Conservation (phyloP, 78 protist species). For the Chrysochromulina parva region DNA sequence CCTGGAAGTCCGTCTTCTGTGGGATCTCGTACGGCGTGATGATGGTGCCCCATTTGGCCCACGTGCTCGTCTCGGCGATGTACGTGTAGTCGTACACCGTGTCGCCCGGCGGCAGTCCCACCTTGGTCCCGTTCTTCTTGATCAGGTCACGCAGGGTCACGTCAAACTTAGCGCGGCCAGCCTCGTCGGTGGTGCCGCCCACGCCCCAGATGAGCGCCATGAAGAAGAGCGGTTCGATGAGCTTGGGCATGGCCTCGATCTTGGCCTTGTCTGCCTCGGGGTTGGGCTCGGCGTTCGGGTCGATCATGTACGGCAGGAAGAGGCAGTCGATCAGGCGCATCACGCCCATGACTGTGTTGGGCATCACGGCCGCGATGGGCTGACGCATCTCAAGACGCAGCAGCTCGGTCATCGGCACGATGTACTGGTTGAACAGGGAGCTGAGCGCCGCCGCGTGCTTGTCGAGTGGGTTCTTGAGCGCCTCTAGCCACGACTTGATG, state of each 20-base stretch:
- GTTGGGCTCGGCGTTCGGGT: neutral
- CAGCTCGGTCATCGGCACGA: neutral
- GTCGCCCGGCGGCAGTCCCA: constrained; percentile 12
- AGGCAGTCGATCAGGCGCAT: constrained; percentile 57
- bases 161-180: constrained; percentile 44
- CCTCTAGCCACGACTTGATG: neutral
- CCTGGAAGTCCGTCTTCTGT: neutral
- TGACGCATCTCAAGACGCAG: neutral
- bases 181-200: constrained; percentile 58
- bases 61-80: constrained; percentile 6
- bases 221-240: constrained; percentile 34
- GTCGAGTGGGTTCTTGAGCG: neutral
- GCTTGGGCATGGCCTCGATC: neutral
- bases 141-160: constrained; percentile 8
- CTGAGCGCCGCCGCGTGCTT: neutral
- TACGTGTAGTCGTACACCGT: constrained; percentile 46
- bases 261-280: neutral
- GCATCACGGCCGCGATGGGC: constrained; percentile 55
- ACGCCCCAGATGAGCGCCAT: constrained; percentile 71
- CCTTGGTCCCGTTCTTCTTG: neutral
- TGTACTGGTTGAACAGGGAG: constrained; percentile 29
- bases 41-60: constrained; percentile 27
- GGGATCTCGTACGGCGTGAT: neutral
- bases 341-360: constrained; percentile 29
- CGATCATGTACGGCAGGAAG: constrained; percentile 26